Percentiles rank a stretch among this genome's conserved stretches.
Conservation (phyloP, 2,329 filamentous ascomycete genomes). For the Colletotrichum godetiae region DNA sequence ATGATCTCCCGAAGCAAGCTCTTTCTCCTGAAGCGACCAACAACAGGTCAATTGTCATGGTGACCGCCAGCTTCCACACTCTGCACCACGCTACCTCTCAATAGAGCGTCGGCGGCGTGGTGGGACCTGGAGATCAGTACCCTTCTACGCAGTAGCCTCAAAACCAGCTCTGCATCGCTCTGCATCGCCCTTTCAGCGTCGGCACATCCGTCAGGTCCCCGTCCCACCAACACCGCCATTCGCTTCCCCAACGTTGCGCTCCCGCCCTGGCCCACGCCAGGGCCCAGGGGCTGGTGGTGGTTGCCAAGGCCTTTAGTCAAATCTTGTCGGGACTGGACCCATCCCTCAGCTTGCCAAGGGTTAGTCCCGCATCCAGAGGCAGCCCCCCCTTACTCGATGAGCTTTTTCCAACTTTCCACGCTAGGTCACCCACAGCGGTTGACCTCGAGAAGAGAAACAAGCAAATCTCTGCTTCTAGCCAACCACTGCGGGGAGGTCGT, state of each 20-base stretch:
- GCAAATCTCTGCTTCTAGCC: background rate
- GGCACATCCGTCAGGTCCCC: slow-evolving; percentile 22
- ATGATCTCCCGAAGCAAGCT: background rate
- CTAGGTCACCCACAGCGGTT: background rate
- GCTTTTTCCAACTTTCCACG: background rate
- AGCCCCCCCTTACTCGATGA: background rate
- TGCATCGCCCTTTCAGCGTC: background rate
- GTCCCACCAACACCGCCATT: slow-evolving; percentile 3
- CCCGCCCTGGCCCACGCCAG: background rate
- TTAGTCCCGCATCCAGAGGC: background rate
- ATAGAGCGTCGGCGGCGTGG: background rate
- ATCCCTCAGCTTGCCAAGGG: slow-evolving; percentile 27
- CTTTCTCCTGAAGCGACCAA: background rate
- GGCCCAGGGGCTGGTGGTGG: background rate
- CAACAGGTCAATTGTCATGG: background rate
- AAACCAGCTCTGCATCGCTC: background rate
- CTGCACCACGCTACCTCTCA: background rate
- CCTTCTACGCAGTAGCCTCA: background rate
- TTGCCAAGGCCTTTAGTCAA: background rate
- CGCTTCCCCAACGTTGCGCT: slow-evolving; percentile 6
- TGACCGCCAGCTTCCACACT: background rate
- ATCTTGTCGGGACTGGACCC: background rate
- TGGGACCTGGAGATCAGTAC: background rate
- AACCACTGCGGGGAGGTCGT: background rate
- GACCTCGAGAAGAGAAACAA: background rate